Evolutionary conservation across 129 eudicot species (phyloP).

Genomic region (Helichrysum umbraculigerum): DNA sequence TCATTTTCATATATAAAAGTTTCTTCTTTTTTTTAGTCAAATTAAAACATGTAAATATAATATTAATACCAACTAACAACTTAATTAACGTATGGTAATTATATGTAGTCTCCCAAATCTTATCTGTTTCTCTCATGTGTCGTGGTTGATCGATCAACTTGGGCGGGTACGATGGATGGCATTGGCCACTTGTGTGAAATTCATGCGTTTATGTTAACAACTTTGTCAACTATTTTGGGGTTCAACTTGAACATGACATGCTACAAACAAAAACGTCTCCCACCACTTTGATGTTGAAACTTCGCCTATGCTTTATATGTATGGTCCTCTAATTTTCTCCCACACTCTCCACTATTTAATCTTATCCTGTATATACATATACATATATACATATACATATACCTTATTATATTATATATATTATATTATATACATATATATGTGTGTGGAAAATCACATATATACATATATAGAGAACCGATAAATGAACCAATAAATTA

Average conservation of each 20-base stretch:
- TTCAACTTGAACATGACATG: conserved; percentile 21
- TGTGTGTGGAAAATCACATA: too few relatives aligned
- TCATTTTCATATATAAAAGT: too few relatives aligned
- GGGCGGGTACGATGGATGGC: conserved; percentile 31
- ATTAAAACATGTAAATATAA: too few relatives aligned
- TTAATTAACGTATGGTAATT: neutral
- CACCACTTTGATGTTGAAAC: conserved; percentile 37
- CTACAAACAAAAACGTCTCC: conserved; percentile 35
- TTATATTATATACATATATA: too few relatives aligned
- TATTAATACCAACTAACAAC: neutral
- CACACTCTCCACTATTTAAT: conserved; percentile 23
- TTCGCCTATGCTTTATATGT: conserved; percentile 24
- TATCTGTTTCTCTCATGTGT: neutral
- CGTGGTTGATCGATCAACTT: conserved; percentile 31
- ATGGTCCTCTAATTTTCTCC: conserved; percentile 27
- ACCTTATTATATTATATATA: too few relatives aligned
- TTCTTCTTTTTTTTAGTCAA: too few relatives aligned
- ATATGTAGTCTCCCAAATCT: neutral
- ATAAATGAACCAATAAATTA: too few relatives aligned
- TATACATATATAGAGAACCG: too few relatives aligned
- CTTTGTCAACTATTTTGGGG: conserved; percentile 42
- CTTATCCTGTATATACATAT: neutral
- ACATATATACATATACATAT: too few relatives aligned
- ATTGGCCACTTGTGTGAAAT: conserved; percentile 42
- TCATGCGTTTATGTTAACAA: conserved; percentile 50